Conservation (phyloP, 78 protist species). For the Tieghemostelium lacteum region DNA sequence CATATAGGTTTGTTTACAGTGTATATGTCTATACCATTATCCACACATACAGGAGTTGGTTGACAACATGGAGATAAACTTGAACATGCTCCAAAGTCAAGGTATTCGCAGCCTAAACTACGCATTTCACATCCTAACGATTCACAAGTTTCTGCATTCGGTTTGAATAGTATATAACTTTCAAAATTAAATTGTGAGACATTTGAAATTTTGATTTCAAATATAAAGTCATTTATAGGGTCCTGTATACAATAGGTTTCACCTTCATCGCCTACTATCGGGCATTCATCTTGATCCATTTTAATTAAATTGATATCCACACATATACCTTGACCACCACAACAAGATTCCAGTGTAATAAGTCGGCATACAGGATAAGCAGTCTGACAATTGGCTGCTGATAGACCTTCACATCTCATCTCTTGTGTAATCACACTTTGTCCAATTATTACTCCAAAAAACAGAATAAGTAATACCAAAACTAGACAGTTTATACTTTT, state of each 20-base stretch:
- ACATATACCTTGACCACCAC: constrained; percentile 33
- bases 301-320: background rate
- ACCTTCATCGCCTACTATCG: too few species aligned
- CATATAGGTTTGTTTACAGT: background rate
- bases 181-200: background rate
- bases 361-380: constrained; percentile 35
- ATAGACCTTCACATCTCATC: constrained; percentile 35
- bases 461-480: too few species aligned
- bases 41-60: constrained; percentile 11
- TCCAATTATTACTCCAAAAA: too few species aligned
- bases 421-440: too few species aligned
- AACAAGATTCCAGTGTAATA: constrained; percentile 17
- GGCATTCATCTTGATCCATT: background rate
- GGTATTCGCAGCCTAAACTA: constrained; percentile 5
- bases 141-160: constrained; percentile 17
- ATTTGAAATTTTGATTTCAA: too few species aligned
- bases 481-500: too few species aligned
- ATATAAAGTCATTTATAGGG: too few species aligned
- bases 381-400: constrained; percentile 2
- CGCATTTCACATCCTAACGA: constrained; percentile 3
- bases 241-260: too few species aligned
- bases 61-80: constrained; percentile 14
- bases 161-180: too few species aligned
- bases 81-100: background rate
- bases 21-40: background rate